A percentile compares a stretch with the other conserved stretches of the same genome.
Evolutionary conservation across 805 yeast species (phyloP).

Genomic region (Candida ponderosae): DNA sequence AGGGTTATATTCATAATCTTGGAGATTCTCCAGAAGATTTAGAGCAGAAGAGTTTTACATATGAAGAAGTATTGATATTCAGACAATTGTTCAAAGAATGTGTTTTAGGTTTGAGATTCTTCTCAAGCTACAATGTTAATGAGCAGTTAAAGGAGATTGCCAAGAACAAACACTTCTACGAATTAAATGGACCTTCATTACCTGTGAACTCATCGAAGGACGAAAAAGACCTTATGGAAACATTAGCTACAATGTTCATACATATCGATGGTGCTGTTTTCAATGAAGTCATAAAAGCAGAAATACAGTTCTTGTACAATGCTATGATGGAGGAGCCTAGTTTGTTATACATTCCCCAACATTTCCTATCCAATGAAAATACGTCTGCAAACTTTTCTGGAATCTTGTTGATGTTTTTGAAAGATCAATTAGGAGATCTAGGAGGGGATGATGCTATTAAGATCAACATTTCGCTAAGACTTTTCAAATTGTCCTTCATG

Average conservation of each 20-base stretch:
- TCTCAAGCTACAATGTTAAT: conserved; percentile 36
- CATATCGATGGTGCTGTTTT: conserved; percentile 94
- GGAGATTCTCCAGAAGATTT: conserved; percentile 72
- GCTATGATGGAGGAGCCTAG: conserved; percentile 80
- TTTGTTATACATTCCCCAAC: conserved; percentile 84
- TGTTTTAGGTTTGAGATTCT: conserved; percentile 70
- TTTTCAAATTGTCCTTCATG: conserved; percentile 92
- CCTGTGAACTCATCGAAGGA: conserved; percentile 88
- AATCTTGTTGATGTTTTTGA: conserved; percentile 67
- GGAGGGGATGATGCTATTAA: conserved; percentile 75
- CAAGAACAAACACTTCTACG: conserved; percentile 32
- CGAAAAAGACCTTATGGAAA: conserved; percentile 93
- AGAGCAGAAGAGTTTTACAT: conserved; percentile 54
- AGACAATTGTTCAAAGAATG: conserved; percentile 79
- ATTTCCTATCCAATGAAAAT: conserved; percentile 88
- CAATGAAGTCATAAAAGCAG: conserved; percentile 81
- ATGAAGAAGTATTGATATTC: conserved; percentile 76
- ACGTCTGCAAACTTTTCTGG: conserved; percentile 91
- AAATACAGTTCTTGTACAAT: conserved; percentile 69
- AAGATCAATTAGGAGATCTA: conserved; percentile 62
- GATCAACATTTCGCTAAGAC: conserved; percentile 72
- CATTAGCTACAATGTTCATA: conserved; percentile 86
- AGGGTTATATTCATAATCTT: conserved; percentile 40
- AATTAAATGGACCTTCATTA: conserved; percentile 70
- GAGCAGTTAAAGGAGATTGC: conserved; percentile 13